These are phyloP conservation scores for Oryza longistaminata DNA, from an alignment of 176 grass and related monocot genomes.

Conservation along the genomic window DNA sequence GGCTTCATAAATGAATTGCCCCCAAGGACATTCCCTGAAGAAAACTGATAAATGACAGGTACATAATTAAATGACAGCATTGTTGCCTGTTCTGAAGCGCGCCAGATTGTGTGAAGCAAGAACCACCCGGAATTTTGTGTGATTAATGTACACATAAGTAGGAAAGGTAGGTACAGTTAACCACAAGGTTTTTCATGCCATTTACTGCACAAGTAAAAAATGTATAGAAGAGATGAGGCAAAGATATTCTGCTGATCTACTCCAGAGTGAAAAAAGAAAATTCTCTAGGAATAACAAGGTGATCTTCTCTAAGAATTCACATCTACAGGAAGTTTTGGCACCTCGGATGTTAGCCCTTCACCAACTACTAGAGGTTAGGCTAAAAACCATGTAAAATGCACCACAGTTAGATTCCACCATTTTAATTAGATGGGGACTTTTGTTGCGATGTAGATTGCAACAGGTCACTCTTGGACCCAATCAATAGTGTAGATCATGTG, in stretches of 20 bases:
- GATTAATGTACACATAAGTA: conserved; percentile 20
- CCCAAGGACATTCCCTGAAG: background rate
- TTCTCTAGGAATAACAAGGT: background rate
- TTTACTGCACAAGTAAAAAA: background rate
- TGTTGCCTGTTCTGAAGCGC: background rate
- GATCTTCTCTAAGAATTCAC: background rate
- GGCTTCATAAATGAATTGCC: background rate
- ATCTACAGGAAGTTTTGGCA: background rate
- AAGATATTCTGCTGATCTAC: background rate
- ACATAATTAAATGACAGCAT: conserved; percentile 14
- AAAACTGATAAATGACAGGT: background rate
- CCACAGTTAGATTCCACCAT: conserved; percentile 17
- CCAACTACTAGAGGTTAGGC: background rate
- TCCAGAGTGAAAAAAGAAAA: background rate
- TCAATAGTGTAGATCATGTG: conserved; percentile 38
- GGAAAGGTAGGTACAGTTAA: background rate
- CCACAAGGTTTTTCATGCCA: background rate
- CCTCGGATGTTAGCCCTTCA: background rate
- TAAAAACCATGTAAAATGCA: background rate
- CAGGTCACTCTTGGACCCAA: conserved; percentile 14
- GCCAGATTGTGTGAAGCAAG: background rate
- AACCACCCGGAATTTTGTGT: background rate
- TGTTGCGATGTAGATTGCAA: conserved; percentile 38
- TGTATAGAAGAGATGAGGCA: background rate
- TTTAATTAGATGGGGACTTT: conserved; percentile 22